Evolutionary conservation across 2,329 filamentous ascomycete genomes (phyloP).

Genomic region (Penicillium sp.): DNA sequence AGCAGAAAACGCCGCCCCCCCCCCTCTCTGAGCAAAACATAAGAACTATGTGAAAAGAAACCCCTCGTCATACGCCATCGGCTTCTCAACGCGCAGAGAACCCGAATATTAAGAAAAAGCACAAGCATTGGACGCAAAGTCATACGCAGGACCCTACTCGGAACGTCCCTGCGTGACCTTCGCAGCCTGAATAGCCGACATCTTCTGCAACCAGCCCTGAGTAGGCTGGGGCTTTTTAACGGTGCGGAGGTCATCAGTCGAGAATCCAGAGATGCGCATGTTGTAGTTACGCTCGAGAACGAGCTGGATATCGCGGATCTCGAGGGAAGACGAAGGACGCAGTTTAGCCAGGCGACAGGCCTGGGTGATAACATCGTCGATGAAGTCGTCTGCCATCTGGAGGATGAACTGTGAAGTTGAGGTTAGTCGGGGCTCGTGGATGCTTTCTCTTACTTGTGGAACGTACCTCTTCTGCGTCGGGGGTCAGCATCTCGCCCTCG

Average conservation of each 20-base stretch:
- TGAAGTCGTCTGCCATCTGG: slow-evolving; percentile 86
- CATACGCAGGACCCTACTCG: slow-evolving; percentile 27
- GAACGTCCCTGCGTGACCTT: slow-evolving; percentile 61
- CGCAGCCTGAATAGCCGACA: slow-evolving; percentile 92
- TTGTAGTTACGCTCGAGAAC: slow-evolving; percentile 83
- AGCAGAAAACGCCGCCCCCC: not conserved
- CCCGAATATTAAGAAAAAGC: not conserved
- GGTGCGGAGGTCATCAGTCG: slow-evolving; percentile 88
- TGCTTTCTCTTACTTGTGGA: not conserved
- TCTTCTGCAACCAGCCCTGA: slow-evolving; percentile 88
- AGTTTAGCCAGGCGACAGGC: slow-evolving; percentile 93
- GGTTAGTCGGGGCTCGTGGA: not conserved
- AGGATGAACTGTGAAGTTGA: slow-evolving; percentile 68
- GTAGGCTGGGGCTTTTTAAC: slow-evolving; percentile 91
- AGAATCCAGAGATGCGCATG: slow-evolving; percentile 90
- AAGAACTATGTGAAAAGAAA: not conserved
- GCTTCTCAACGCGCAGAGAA: not conserved
- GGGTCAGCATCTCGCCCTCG: slow-evolving; percentile 74
- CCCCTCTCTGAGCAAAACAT: not conserved
- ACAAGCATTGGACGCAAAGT: not conserved
- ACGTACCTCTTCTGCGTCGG: slow-evolving; percentile 91
- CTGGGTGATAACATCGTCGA: slow-evolving; percentile 82
- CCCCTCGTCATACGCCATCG: not conserved
- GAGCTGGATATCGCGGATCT: slow-evolving; percentile 82
- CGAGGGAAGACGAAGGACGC: slow-evolving; percentile 82